Evolutionary conservation across 768 basidiomycete genomes (phyloP).

Genomic region (Tylopilus plumbeoviolaceoides): DNA sequence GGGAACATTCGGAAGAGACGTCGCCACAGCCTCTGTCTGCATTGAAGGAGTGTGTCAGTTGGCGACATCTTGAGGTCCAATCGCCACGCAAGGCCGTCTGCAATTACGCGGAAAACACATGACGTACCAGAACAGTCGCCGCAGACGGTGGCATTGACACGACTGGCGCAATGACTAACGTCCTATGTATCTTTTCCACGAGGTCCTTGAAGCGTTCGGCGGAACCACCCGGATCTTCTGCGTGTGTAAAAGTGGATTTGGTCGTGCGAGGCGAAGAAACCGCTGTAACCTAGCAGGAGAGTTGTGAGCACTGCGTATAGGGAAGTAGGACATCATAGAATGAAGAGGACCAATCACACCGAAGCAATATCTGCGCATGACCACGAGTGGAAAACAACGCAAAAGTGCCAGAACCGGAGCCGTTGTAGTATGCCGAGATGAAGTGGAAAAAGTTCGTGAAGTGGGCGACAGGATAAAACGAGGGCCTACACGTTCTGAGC

Average conservation of each 20-base stretch:
- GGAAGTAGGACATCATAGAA: background rate
- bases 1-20: background rate
- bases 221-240: conserved; percentile 7
- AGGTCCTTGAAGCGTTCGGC: conserved; percentile 46
- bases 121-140: conserved; percentile 15
- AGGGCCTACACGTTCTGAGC: conserved; percentile 7
- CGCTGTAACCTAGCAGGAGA: conserved; percentile 4
- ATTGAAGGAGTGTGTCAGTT: conserved; percentile 1
- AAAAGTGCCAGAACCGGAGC: background rate
- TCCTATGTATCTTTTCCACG: conserved; percentile 62
- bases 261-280: background rate
- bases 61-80: background rate
- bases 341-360: conserved; percentile 8
- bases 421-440: background rate
- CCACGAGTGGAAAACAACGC: background rate
- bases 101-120: conserved; percentile 1
- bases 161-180: conserved; percentile 56
- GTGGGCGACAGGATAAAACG: background rate
- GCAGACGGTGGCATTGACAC: conserved; percentile 32
- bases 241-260: conserved; percentile 10
- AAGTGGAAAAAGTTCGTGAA: background rate
- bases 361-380: conserved; percentile 10
- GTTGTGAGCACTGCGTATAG: conserved; percentile 10
- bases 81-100: background rate
- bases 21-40: conserved; percentile 7